Percentiles rank a stretch among this genome's conserved stretches.
Evolutionary conservation across 2,329 filamentous ascomycete species (phyloP).

Genomic region (Aspergillus thermomutatus): DNA sequence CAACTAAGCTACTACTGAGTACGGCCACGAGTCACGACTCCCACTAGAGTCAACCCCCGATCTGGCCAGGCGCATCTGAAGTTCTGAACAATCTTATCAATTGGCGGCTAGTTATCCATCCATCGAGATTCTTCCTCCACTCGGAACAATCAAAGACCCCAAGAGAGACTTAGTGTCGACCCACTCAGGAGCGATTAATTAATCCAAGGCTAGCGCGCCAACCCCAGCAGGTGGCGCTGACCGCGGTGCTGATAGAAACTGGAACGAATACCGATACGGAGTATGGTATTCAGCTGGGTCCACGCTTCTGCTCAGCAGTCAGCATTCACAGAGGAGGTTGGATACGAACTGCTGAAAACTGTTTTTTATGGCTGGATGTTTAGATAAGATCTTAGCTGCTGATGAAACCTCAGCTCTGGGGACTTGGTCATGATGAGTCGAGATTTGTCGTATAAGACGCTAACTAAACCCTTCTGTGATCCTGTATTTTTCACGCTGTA

Average conservation of each 20-base stretch:
- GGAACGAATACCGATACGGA: background rate
- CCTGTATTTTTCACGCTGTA: background rate
- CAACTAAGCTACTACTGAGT: background rate
- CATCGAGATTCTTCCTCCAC: background rate
- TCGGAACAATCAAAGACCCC: background rate
- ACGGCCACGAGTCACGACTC: background rate
- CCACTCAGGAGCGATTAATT: background rate
- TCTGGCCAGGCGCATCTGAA: background rate
- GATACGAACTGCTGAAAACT: too few species aligned
- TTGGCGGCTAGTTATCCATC: background rate
- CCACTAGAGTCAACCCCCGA: background rate
- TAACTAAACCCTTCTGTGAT: background rate
- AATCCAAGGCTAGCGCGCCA: slow-evolving; percentile 3
- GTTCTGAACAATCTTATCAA: background rate
- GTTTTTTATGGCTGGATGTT: background rate
- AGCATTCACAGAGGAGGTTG: background rate
- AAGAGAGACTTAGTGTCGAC: background rate
- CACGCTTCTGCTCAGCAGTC: background rate
- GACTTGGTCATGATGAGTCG: too few species aligned
- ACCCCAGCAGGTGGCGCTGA: background rate
- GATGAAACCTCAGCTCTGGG: background rate
- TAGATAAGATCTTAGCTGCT: background rate
- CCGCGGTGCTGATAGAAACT: background rate
- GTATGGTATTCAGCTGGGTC: background rate
- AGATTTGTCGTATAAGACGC: background rate